Evolutionary conservation across 192 early-diverging fungal species (phyloP), one percentile per base, ranked within the genome.

Genomic region (Coemansia erecta): DNA sequence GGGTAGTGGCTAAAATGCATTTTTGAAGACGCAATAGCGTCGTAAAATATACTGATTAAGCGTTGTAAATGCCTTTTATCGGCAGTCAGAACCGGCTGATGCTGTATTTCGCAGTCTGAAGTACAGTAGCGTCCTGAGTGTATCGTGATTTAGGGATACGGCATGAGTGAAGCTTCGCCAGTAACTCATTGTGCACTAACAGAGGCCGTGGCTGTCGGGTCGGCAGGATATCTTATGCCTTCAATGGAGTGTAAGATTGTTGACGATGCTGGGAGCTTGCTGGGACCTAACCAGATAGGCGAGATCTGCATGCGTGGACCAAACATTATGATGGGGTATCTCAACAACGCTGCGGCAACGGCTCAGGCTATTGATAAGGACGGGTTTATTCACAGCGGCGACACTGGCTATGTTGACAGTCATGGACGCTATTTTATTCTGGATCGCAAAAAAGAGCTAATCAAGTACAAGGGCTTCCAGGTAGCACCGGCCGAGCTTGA

Each of bases 401-500:
- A 97, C 61, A 72, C 95, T 35, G 92, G 83, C 2, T 49, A 81
- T 4, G 73, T 87, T 8, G 85, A 90, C 62, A 66, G 67, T 26
- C 35, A 87, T 6, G 83, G 82, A 7, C 53, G 81, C 41, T 78
- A 85, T 52, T 85, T 64, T 53, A 77, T 87, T 19, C 77, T 84
- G 2, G 89, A 87, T 57, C 89, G 94, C 21, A 64, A 88, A 15
- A 97, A 94, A 72, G 91, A 94, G 64, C 81, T 95, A 28, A 95
- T 94, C 72, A 97, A 97, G 63, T 97, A 91, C 82, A 94, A 94
- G 49, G 83, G 85, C 7, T 84, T 83, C 58, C 82, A 84, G 67
- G 88, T 97, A 6, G 85, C 92, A 0, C 94, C 93, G 0, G 92
- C 93, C 8, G 73, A 97, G 64, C 69, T 97, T 1, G 94, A 97